Conservation (phyloP, 2,329 filamentous ascomycete species). For the Chrysoporthe deuterocubensis region DNA sequence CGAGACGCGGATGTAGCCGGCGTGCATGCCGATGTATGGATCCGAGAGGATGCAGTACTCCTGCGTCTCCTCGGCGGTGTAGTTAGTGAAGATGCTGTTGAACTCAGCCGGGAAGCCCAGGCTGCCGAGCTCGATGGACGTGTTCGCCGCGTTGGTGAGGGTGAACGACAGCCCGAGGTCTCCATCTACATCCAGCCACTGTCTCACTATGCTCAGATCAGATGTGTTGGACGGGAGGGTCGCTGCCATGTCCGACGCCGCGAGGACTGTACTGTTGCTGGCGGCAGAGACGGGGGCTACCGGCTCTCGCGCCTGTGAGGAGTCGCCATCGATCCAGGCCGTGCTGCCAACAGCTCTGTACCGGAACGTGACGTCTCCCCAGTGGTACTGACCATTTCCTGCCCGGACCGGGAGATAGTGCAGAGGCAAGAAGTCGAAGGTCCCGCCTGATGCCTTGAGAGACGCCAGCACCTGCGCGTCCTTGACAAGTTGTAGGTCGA, state of each 20-base stretch:
- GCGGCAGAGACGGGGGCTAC: constrained; percentile 38
- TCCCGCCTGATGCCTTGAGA: constrained; percentile 43
- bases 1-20: constrained; percentile 59
- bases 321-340: constrained; percentile 52
- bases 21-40: constrained; percentile 63
- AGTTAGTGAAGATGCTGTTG: constrained; percentile 64
- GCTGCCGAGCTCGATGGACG: constrained; percentile 56
- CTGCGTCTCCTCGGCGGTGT: constrained; percentile 52
- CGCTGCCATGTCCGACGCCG: constrained; percentile 45
- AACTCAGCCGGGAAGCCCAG: constrained; percentile 64
- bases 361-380: constrained; percentile 60
- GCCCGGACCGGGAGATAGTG: constrained; percentile 53
- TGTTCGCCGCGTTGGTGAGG: constrained; percentile 48
- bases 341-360: constrained; percentile 48
- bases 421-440: constrained; percentile 60
- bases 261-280: constrained; percentile 36
- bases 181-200: constrained; percentile 53
- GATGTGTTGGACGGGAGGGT: constrained; percentile 43
- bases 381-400: constrained; percentile 59
- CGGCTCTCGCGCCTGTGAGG: constrained; percentile 45
- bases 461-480: constrained; percentile 55
- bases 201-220: constrained; percentile 52
- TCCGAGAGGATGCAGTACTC: constrained; percentile 59
- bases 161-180: constrained; percentile 58
- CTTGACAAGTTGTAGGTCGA: constrained; percentile 46